Percentiles rank a stretch among this genome's conserved stretches.
phyloP scores from a whole-genome alignment of 1,284 basidiomycete genomes.

The Laetiporus sulphureus region DNA sequence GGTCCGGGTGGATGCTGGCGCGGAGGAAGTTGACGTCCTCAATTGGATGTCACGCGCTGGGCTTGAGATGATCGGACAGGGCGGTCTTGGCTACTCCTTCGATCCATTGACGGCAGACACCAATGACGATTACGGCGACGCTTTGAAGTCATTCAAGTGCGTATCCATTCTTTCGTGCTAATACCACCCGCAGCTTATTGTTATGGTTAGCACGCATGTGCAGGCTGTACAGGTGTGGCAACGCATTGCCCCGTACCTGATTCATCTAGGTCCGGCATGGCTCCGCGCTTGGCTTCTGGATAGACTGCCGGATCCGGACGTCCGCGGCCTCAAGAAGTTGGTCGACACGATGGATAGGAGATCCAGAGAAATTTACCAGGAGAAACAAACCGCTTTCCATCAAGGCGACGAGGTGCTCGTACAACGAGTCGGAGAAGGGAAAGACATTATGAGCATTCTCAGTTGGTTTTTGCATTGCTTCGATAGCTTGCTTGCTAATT shows the following conservation, averaged over 20 bases:
- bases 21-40: slow-evolving; percentile 15
- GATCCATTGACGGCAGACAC: slow-evolving; percentile 14
- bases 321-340: slow-evolving; percentile 13
- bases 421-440: slow-evolving; percentile 20
- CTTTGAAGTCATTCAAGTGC: slow-evolving; percentile 22
- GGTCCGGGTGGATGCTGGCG: slow-evolving; percentile 4
- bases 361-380: slow-evolving; percentile 12
- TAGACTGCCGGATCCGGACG: slow-evolving; percentile 4
- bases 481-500: neutral
- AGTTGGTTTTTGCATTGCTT: slow-evolving; percentile 13
- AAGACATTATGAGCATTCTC: slow-evolving; percentile 28
- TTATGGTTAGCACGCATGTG: neutral
- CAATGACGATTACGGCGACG: slow-evolving; percentile 17
- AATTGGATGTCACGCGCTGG: slow-evolving; percentile 15
- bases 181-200: neutral
- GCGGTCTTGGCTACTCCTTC: slow-evolving; percentile 15
- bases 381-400: slow-evolving; percentile 18
- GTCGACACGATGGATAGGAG: slow-evolving; percentile 14
- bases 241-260: neutral
- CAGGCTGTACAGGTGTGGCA: slow-evolving; percentile 4
- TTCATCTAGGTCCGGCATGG: slow-evolving; percentile 1
- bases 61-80: slow-evolving; percentile 16
- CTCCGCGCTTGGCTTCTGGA: slow-evolving; percentile 9
- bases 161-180: slow-evolving; percentile 2
- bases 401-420: slow-evolving; percentile 17